Evolutionary conservation across 768 basidiomycete genomes (phyloP).

Genomic region (Agrocybe pediades): DNA sequence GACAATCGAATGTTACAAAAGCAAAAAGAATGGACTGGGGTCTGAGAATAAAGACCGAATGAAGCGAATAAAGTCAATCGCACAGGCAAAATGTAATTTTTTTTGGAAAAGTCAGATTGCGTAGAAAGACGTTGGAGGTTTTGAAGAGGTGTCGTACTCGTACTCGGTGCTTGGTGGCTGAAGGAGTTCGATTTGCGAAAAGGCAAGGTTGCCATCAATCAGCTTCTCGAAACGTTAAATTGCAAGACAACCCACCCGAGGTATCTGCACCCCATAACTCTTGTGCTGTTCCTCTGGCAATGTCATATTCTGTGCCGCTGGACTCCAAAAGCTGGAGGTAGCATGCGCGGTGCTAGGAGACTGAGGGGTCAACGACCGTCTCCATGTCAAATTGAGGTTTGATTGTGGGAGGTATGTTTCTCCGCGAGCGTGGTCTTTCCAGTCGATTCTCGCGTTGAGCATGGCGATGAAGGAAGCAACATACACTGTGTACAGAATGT

Average conservation of each 20-base stretch:
- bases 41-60: too few relatives aligned
- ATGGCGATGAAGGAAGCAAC: slow-evolving; percentile 48
- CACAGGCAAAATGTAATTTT: too few relatives aligned
- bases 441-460: slow-evolving; percentile 41
- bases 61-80: too few relatives aligned
- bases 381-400: slow-evolving; percentile 6
- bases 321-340: slow-evolving; percentile 27
- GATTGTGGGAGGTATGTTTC: neutral
- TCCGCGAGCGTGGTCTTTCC: neutral
- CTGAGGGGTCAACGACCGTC: slow-evolving; percentile 3
- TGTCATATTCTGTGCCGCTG: slow-evolving; percentile 3
- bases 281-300: neutral
- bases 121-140: neutral
- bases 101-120: neutral
- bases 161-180: neutral
- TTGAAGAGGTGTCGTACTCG: neutral
- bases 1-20: too few relatives aligned
- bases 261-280: too few relatives aligned
- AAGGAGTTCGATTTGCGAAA: neutral
- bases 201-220: too few relatives aligned
- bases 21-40: too few relatives aligned
- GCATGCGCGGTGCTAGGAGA: too few relatives aligned
- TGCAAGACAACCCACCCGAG: too few relatives aligned
- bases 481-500: slow-evolving; percentile 35
- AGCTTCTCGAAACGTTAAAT: too few relatives aligned